Evolutionary conservation across 1,284 basidiomycete genomes (phyloP).

Genomic region (Quambalaria eucalypti): DNA sequence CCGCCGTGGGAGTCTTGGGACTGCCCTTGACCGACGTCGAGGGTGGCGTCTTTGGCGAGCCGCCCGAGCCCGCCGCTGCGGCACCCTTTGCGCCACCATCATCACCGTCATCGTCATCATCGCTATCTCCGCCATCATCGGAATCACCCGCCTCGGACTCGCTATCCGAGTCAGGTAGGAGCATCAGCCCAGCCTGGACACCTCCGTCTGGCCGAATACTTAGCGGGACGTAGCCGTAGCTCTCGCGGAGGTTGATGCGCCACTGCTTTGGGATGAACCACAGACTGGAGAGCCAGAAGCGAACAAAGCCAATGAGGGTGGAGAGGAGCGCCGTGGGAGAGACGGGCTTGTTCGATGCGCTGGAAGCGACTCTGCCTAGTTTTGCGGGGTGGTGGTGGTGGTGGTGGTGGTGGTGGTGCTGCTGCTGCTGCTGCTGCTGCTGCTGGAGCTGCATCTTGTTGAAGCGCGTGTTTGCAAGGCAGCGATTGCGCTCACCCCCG

Average conservation of each 20-base stretch:
- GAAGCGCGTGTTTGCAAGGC: too few relatives aligned
- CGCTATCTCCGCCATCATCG: neutral
- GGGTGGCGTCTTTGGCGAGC: neutral
- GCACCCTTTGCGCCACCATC: neutral
- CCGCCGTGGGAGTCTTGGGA: neutral
- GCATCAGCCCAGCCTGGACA: constrained; percentile 27
- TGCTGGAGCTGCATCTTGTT: neutral
- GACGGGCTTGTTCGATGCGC: constrained; percentile 6
- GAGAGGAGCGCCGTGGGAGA: constrained; percentile 7
- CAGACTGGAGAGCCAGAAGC: constrained; percentile 24
- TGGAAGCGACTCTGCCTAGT: neutral
- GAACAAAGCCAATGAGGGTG: constrained; percentile 18
- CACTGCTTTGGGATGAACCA: constrained; percentile 25
- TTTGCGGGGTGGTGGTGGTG: neutral
- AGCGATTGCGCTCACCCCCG: neutral
- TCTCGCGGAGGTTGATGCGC: constrained; percentile 17
- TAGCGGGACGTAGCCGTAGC: constrained; percentile 27
- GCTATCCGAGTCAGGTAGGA: constrained; percentile 23
- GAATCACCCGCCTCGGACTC: constrained; percentile 14
- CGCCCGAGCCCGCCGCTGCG: neutral
- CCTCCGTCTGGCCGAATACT: constrained; percentile 32
- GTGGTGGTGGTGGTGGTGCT: neutral
- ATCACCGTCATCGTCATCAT: neutral
- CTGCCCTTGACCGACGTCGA: neutral
- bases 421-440: neutral